Evolutionary conservation across 495 filamentous ascomycete species (phyloP), one percentile per base, ranked within the genome.

Genomic region (Aspergillus steynii): DNA sequence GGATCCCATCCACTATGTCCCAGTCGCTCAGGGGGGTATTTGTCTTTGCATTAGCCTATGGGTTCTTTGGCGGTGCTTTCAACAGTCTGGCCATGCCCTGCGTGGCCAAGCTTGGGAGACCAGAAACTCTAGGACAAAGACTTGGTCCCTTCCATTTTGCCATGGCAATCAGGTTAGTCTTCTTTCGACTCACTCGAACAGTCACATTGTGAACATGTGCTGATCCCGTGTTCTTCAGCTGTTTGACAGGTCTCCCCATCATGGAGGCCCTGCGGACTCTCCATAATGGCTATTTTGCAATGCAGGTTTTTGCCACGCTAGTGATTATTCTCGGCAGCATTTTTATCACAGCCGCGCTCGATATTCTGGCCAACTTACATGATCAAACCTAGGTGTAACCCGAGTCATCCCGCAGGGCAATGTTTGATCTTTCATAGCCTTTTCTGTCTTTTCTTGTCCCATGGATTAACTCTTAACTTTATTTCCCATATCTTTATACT

Each of bases 231-330:
- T 20, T 3, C n/a, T 50, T 10, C 49, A 76, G 73, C 10, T 58
- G 56, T 29, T 59, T 76, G 9, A 74, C 71, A 2, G 69, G 71
- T 29, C 63, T 74, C 4, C 74, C 69, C 0, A 74, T 72, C 49
- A 65, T 65, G 60, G 74, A 71, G 3, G 66, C 70, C 4, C 69
- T 76, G 15, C 56, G 72, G n/a, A 47, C 56, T 20, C 32, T 48
- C 6, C 56, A 67, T 29, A 14, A 27, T 6, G 63, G 66, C 0
- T 90, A 79, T 65, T 56, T 76, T 2, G 81, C 82, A 15, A 50
- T 88, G 57, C 80, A 86, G 70, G 75, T 89, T 3, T 90, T 86
- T 62, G 77, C 77, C 1, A 42, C 55, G 1, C 1, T 5, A 1
- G 7, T 25, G 3, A 10, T 27, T 53, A 1, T 53, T 6, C 6